Evolutionary conservation across 176 grass and related monocot genomes (phyloP).

Genomic region (Canna indica): DNA sequence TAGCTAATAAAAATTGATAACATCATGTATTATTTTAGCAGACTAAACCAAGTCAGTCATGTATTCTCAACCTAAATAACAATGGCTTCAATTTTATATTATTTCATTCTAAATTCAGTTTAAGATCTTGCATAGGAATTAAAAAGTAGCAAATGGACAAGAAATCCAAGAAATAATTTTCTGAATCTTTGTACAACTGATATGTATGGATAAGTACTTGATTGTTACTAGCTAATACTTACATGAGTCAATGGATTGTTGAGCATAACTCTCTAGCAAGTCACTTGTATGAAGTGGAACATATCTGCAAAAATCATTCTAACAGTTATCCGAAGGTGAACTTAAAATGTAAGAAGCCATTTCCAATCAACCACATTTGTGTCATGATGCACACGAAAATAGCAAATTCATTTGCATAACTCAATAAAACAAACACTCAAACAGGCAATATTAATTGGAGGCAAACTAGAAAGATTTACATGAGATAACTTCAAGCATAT

Average conservation of each 20-base stretch:
- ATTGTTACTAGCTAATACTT: neutral
- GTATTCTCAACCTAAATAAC: neutral
- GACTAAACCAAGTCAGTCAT: neutral
- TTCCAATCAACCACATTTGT: neutral
- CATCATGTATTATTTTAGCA: neutral
- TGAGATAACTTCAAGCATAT: neutral
- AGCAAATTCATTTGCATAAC: neutral
- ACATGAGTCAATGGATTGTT: conserved; percentile 73
- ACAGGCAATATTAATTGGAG: too few species aligned
- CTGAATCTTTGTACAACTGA: neutral
- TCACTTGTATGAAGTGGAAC: conserved; percentile 72
- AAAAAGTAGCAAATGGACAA: neutral
- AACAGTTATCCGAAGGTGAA: neutral
- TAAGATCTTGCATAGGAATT: neutral
- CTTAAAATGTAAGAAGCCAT: neutral
- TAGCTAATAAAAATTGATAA: neutral
- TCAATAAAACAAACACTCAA: neutral
- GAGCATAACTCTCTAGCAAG: conserved; percentile 63
- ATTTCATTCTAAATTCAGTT: neutral
- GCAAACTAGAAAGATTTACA: neutral
- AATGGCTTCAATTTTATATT: neutral
- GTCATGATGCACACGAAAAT: conserved; percentile 5
- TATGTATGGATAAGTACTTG: neutral
- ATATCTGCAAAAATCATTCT: conserved; percentile 44
- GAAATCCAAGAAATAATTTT: neutral